These are phyloP conservation scores for Claviceps africana DNA, from an alignment of 2,329 filamentous ascomycete genomes.

Conservation along the genomic window DNA sequence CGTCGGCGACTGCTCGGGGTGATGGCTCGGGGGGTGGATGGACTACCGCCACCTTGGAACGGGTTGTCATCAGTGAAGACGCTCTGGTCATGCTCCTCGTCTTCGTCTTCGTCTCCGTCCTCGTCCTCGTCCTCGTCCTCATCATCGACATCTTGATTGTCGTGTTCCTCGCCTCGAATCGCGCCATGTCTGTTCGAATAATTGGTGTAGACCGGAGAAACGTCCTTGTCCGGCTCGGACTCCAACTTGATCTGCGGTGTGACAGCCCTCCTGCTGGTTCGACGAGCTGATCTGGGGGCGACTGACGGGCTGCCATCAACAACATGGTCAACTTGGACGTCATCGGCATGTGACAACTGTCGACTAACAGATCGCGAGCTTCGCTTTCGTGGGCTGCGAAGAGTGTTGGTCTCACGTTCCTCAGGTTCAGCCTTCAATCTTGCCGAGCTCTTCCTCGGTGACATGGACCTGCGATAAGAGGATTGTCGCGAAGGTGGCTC, in stretches of 20 bases:
- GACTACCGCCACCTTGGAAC: conserved; percentile 68
- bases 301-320: conserved; percentile 26
- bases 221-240: conserved; percentile 30
- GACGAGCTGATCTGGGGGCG: conserved; percentile 29
- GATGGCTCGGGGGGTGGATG: conserved; percentile 40
- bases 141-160: neutral
- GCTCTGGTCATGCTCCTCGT: conserved; percentile 37
- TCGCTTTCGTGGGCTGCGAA: conserved; percentile 38
- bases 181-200: conserved; percentile 40
- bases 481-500: conserved; percentile 36
- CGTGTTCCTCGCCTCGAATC: neutral
- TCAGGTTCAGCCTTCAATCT: conserved; percentile 39
- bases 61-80: conserved; percentile 85
- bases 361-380: conserved; percentile 39
- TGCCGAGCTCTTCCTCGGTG: conserved; percentile 39
- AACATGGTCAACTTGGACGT: neutral
- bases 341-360: neutral
- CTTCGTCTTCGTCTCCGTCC: conserved; percentile 38
- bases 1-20: conserved; percentile 35
- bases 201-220: conserved; percentile 23
- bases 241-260: conserved; percentile 43
- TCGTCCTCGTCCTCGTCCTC: conserved; percentile 8
- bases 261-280: conserved; percentile 32
- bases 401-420: conserved; percentile 23
- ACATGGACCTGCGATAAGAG: conserved; percentile 37